A percentile compares a stretch with the other conserved stretches of the same genome.
phyloP scores from a whole-genome alignment of 2,329 filamentous ascomycete species.

The Hymenoscyphus scutula region DNA sequence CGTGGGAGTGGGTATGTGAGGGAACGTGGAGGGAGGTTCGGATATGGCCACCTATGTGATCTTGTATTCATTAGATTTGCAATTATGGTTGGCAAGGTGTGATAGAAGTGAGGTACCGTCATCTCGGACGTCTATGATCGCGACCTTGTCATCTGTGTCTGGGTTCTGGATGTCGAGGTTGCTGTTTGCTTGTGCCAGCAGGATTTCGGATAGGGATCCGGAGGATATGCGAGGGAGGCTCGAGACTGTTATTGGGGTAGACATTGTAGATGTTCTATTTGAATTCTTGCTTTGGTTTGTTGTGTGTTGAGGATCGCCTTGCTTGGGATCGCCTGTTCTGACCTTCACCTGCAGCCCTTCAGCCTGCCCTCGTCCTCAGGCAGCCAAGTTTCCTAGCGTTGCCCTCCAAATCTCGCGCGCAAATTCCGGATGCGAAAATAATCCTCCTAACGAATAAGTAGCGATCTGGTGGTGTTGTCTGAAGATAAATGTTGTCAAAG shows the following conservation, averaged over 20 bases:
- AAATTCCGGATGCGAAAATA: not conserved
- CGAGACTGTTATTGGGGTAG: constrained; percentile 25
- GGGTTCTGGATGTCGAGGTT: constrained; percentile 30
- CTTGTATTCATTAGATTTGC: constrained; percentile 43
- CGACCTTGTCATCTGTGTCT: constrained; percentile 44
- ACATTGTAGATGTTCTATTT: constrained; percentile 22
- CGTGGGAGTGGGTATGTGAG: constrained; percentile 67
- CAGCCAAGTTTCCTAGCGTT: not conserved
- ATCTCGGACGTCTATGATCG: constrained; percentile 87
- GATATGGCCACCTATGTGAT: constrained; percentile 91
- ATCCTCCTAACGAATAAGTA: no score
- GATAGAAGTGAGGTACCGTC: constrained; percentile 50
- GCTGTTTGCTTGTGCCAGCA: constrained; percentile 28
- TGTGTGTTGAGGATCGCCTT: no score
- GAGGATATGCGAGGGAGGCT: constrained; percentile 35
- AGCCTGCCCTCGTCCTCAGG: no score
- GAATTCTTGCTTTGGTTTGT: constrained; percentile 1
- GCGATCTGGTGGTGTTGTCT: no score
- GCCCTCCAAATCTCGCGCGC: not conserved
- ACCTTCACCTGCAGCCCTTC: no score
- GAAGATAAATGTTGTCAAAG: no score
- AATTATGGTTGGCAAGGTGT: not conserved
- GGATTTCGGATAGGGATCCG: constrained; percentile 29
- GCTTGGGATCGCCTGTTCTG: no score
- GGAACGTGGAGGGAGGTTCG: constrained; percentile 73